Percentiles rank a stretch among this genome's conserved stretches.
phyloP scores from a whole-genome alignment of 495 filamentous ascomycete species.

The Penicillium maclennaniae region DNA sequence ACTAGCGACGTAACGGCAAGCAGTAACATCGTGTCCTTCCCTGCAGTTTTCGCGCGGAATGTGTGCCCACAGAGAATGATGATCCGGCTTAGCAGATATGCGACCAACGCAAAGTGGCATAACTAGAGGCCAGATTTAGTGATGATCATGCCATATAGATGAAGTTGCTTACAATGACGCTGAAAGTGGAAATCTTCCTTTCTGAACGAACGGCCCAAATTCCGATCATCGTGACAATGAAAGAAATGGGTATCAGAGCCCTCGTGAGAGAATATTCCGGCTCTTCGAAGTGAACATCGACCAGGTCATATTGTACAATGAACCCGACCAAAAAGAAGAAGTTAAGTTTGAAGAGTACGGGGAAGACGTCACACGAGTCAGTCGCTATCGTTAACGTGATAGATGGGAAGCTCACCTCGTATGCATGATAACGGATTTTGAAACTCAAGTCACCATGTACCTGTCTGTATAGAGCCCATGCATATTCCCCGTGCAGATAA shows the following conservation, averaged over 20 bases:
- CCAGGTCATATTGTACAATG: constrained; percentile 20
- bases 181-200: constrained; percentile 6
- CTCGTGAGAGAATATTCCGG: constrained; percentile 22
- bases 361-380: constrained; percentile 12
- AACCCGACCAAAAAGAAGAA: constrained; percentile 22
- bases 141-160: neutral
- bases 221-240: constrained; percentile 15
- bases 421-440: constrained; percentile 12
- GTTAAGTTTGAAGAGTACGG: constrained; percentile 17
- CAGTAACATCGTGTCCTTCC: constrained; percentile 21
- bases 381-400: neutral
- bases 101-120: neutral
- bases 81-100: constrained; percentile 19
- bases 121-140: constrained; percentile 13
- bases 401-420: constrained; percentile 12
- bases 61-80: constrained; percentile 10
- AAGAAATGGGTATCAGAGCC: constrained; percentile 14
- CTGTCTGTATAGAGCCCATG: constrained; percentile 21
- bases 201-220: constrained; percentile 17
- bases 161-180: constrained; percentile 8
- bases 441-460: constrained; percentile 14
- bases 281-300: constrained; percentile 24
- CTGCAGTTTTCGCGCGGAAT: constrained; percentile 6
- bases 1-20: constrained; percentile 13
- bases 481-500: constrained; percentile 20